Conservation (phyloP, 176 grass and related monocot genomes). For the Avena atlantica region DNA sequence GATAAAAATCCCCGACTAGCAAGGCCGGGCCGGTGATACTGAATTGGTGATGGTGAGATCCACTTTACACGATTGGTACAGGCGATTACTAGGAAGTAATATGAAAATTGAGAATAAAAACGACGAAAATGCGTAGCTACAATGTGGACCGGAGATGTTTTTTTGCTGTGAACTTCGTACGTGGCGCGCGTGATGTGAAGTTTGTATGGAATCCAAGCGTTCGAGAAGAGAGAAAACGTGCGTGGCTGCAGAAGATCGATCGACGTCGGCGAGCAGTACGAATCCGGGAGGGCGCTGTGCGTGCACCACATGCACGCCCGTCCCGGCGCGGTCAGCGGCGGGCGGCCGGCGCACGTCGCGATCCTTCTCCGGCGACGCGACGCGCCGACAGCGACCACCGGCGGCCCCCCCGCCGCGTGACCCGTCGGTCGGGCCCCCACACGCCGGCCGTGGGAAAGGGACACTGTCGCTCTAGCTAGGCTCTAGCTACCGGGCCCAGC, state of each 20-base stretch:
- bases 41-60: neutral
- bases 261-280: slow-evolving; percentile 5
- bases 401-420: neutral
- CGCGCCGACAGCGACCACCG: slow-evolving; percentile 21
- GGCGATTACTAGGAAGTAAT: too few relatives aligned
- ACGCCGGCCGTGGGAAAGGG: slow-evolving; percentile 25
- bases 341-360: slow-evolving; percentile 27
- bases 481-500: neutral
- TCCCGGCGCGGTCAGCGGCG: slow-evolving; percentile 19
- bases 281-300: neutral
- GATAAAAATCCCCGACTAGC: neutral
- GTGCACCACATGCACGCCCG: slow-evolving; percentile 10
- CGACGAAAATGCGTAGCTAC: neutral
- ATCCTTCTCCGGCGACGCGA: neutral
- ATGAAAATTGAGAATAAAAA: too few relatives aligned
- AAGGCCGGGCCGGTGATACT: neutral
- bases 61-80: neutral
- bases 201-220: neutral
- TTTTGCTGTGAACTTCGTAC: neutral
- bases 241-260: neutral
- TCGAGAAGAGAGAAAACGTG: too few relatives aligned
- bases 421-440: neutral
- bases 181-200: neutral
- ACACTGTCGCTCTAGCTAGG: neutral
- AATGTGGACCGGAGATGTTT: neutral